Evolutionary conservation across 2,329 filamentous ascomycete genomes (phyloP).

Genomic region (Canariomyces notabilis): DNA sequence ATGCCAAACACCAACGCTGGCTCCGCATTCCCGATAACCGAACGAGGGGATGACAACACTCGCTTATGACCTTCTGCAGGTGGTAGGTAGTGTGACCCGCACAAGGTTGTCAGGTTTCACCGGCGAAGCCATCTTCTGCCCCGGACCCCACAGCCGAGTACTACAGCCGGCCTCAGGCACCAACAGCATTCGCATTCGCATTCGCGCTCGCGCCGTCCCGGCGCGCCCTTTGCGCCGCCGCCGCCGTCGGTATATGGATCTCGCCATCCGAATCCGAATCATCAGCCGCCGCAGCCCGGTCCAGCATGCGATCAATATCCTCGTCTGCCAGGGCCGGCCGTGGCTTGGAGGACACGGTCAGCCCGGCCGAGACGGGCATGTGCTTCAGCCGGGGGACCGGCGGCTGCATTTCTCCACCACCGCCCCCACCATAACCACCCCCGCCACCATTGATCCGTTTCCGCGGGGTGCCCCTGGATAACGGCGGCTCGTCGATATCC

Average conservation of each 20-base stretch:
- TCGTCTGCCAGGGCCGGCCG: slow-evolving; percentile 45
- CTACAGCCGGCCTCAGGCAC: slow-evolving; percentile 11
- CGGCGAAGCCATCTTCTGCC: not conserved
- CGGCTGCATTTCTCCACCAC: slow-evolving; percentile 25
- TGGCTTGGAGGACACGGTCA: slow-evolving; percentile 37
- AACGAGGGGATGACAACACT: no score
- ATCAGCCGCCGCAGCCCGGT: slow-evolving; percentile 45
- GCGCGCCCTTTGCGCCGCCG: slow-evolving; percentile 25
- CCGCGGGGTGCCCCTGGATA: slow-evolving; percentile 38
- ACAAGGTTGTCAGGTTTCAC: no score
- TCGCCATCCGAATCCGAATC: slow-evolving; percentile 55
- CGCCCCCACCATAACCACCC: no score
- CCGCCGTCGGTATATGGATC: slow-evolving; percentile 51
- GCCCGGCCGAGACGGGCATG: slow-evolving; percentile 46
- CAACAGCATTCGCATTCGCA: no score
- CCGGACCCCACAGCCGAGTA: no score
- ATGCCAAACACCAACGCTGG: no score
- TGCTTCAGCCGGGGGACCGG: slow-evolving; percentile 32
- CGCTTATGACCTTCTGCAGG: no score
- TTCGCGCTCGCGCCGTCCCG: slow-evolving; percentile 28
- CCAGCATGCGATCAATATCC: slow-evolving; percentile 56
- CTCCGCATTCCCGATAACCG: no score
- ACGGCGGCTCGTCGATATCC: slow-evolving; percentile 40
- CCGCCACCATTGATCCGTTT: slow-evolving; percentile 38
- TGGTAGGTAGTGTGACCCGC: no score